Evolutionary conservation across 148 eudicot species (phyloP), one percentile per base, ranked within the genome.

Genomic region (Rhododendron simsii): DNA sequence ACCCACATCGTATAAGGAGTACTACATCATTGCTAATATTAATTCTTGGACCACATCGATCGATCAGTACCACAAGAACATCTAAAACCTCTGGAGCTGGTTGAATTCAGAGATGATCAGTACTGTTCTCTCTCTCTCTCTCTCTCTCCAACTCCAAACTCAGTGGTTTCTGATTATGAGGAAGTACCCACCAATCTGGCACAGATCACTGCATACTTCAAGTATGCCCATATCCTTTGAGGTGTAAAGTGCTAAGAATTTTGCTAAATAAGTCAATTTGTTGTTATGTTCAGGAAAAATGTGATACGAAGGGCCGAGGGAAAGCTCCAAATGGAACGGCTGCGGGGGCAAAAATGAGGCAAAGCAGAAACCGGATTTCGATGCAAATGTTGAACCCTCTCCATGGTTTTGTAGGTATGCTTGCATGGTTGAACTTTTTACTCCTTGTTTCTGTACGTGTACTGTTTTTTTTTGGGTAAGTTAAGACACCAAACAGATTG

Each of bases 381-480:
- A 96, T 80, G 90, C 92, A 81, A 92, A 94, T 92, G 95, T 96
- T 57, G 90, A 91, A 26, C 93, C 94, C 4, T 90, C 92, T 80
- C 99, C 99, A 75, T 96, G 99, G 99, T 96, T 93, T 87, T 96
- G 99, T 84, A 96, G 99, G 99, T 95, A 83, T 71, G 87, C 33
- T 80, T 51, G 12, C 10, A 15, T 33, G 30, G 44, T 51, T 47
- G 13, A n/a, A 23, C 48, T 50, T 65, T 61, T 77, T 61, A 37
- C 41, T 81, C 48, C 41, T 81, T n/a, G 21, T 81, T 81, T 81
- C 37, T 16, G 59, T 48, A 6, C 6, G 45, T n/a, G 12, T 7
- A 16, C 65, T 53, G 65, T 51, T 48, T n/a, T n/a, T n/a, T n/a
- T n/a, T n/a, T n/a, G n/a, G n/a, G n/a, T n/a, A n/a, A n/a, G n/a